These are phyloP conservation scores for Aspergillus biplanus DNA, from an alignment of 495 filamentous ascomycete species.

Conservation along the genomic window DNA sequence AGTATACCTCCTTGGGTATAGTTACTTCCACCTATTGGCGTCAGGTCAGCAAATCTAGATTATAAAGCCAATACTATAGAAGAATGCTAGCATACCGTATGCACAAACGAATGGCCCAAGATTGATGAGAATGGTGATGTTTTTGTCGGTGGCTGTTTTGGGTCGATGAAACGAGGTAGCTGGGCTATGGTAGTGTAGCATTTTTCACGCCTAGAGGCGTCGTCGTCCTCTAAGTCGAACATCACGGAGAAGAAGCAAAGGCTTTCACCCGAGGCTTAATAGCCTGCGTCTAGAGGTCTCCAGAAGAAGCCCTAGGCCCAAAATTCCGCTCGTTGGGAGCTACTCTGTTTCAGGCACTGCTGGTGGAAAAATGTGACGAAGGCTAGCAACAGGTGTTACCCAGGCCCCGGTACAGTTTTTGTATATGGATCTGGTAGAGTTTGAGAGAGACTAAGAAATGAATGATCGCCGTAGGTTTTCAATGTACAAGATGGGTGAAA, in stretches of 20 bases:
- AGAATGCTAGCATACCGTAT: conserved; percentile 59
- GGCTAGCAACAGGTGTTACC: conserved; percentile 4
- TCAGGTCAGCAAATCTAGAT: conserved; percentile 15
- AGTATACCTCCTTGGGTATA: conserved; percentile 68
- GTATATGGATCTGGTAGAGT: no score
- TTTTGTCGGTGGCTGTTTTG: conserved; percentile 70
- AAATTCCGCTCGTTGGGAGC: neutral
- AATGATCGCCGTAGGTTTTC: neutral
- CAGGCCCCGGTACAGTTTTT: no score
- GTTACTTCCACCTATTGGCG: conserved; percentile 68
- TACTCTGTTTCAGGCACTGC: neutral
- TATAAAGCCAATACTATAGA: conserved; percentile 8
- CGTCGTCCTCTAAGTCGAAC: conserved; percentile 59
- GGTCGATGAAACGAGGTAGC: conserved; percentile 66
- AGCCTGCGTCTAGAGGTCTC: neutral
- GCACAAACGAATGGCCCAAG: conserved; percentile 68
- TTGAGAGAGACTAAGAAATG: neutral
- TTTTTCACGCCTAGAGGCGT: conserved; percentile 65
- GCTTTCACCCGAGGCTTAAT: neutral
- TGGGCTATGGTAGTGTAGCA: conserved; percentile 70
- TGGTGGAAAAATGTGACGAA: neutral
- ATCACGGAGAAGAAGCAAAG: conserved; percentile 36
- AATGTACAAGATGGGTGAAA: neutral
- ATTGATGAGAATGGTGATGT: conserved; percentile 75
- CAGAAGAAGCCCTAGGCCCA: neutral